Evolutionary conservation across 2,329 filamentous ascomycete species (phyloP).

Genomic region (Hymenoscyphus infarciens): DNA sequence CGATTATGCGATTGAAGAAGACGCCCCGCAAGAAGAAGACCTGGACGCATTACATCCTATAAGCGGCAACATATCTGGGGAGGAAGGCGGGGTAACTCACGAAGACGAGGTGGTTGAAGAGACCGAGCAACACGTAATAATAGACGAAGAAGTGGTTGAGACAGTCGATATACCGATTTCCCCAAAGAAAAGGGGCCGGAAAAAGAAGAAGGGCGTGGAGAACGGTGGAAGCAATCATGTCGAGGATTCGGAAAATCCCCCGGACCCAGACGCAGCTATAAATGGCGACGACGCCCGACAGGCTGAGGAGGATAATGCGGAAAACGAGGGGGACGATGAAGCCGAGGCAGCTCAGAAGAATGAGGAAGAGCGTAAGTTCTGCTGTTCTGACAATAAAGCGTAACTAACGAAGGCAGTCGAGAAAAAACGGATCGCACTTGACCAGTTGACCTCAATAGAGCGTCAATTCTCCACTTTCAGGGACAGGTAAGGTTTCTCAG

Average conservation of each 20-base stretch:
- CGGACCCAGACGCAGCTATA: conserved; percentile 20
- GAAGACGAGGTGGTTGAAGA: conserved; percentile 46
- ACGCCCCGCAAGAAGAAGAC: conserved; percentile 42
- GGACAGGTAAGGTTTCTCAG: conserved; percentile 57
- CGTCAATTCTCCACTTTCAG: conserved; percentile 84
- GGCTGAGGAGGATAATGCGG: conserved; percentile 48
- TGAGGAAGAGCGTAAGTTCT: conserved; percentile 59
- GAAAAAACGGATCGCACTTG: conserved; percentile 75
- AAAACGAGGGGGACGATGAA: conserved; percentile 57
- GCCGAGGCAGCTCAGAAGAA: conserved; percentile 56
- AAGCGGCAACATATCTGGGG: conserved; percentile 33
- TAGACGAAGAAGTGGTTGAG: conserved; percentile 39
- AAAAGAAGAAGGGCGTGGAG: conserved; percentile 35
- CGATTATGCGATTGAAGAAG: conserved; percentile 45
- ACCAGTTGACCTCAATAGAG: conserved; percentile 76
- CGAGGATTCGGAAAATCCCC: conserved; percentile 22
- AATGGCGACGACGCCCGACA: conserved; percentile 38
- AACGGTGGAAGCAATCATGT: conserved; percentile 27
- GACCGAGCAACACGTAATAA: conserved; percentile 39
- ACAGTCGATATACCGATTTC: conserved; percentile 24
- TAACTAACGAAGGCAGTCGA: conserved; percentile 54
- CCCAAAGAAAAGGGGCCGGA: conserved; percentile 36
- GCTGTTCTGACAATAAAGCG: conserved; percentile 13
- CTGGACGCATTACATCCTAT: conserved; percentile 38
- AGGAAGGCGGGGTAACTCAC: conserved; percentile 39